phyloP scores from a whole-genome alignment of 2,329 filamentous ascomycete species.

The Lithohypha guttulata region DNA sequence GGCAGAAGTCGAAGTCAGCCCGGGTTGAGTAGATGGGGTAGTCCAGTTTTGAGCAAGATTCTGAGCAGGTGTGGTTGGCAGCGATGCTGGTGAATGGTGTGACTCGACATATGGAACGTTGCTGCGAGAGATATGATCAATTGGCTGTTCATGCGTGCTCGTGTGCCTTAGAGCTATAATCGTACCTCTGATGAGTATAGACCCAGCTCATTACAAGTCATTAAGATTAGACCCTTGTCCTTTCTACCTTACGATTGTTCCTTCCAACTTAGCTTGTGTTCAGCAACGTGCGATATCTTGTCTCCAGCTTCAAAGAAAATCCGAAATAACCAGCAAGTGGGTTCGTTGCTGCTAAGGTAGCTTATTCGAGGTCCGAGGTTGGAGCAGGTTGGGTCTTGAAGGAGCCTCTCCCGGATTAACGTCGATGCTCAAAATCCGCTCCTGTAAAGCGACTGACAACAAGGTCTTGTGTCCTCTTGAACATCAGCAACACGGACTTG shows the following conservation, averaged over 20 bases:
- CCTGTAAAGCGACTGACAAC: constrained; percentile 2
- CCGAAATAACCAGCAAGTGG: constrained; percentile 4
- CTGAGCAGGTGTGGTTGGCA: constrained; percentile 8
- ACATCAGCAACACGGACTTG: constrained; percentile 1
- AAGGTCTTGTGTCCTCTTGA: too few species aligned
- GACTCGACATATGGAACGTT: constrained; percentile 9
- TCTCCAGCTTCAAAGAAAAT: background rate
- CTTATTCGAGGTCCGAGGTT: constrained; percentile 4
- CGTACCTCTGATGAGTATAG: constrained; percentile 7
- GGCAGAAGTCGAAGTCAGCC: background rate
- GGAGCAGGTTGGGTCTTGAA: constrained; percentile 5
- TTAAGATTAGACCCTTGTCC: background rate
- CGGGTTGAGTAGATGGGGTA: constrained; percentile 7
- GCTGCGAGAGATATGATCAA: constrained; percentile 2
- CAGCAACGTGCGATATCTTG: background rate
- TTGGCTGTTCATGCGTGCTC: background rate
- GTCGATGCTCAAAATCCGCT: too few species aligned
- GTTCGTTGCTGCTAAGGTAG: constrained; percentile 6
- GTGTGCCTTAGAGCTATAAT: too few species aligned
- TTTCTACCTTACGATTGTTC: background rate
- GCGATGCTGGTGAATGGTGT: constrained; percentile 1
- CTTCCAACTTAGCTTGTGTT: background rate
- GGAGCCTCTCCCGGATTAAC: too few species aligned
- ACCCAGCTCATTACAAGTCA: constrained; percentile 8
- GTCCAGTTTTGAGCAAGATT: constrained; percentile 4